Conservation (phyloP, 148 eudicot genomes). For the Camellia japonica region DNA sequence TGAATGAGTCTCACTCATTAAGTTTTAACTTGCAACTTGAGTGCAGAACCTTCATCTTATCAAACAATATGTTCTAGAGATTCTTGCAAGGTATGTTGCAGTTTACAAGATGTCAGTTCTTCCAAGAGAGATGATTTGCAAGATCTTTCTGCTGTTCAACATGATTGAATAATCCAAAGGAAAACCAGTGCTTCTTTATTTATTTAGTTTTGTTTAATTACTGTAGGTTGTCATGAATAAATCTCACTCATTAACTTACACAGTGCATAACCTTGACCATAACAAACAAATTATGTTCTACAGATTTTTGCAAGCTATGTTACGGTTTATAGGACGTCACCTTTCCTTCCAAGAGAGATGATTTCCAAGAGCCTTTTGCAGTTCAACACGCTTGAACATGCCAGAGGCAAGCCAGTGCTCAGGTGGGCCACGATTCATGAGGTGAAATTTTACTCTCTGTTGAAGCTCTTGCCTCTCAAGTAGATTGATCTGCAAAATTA, state of each 20-base stretch:
- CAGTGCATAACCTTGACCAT: neutral
- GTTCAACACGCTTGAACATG: constrained; percentile 71
- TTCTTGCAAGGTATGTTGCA: neutral
- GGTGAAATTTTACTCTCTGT: constrained; percentile 69
- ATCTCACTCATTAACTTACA: neutral
- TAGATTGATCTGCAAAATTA: constrained; percentile 61
- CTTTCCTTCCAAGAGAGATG: constrained; percentile 97
- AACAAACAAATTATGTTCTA: constrained; percentile 4
- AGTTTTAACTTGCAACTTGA: no score
- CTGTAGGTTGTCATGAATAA: neutral
- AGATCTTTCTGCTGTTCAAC: neutral
- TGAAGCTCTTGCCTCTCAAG: constrained; percentile 95
- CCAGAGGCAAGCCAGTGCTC: constrained; percentile 87
- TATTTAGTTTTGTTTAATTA: neutral
- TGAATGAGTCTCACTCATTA: no score
- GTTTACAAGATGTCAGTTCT: neutral
- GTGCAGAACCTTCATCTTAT: no score
- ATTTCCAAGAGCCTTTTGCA: constrained; percentile 92
- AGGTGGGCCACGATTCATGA: constrained; percentile 62
- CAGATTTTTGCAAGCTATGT: neutral
- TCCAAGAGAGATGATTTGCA: neutral
- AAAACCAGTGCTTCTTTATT: neutral
- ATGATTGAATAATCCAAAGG: neutral
- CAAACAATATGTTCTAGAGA: no score
- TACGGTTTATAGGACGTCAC: constrained; percentile 31